Evolutionary conservation across 495 filamentous ascomycete species (phyloP), one percentile per base, ranked within the genome.

Genomic region (Entonaema liquescens): DNA sequence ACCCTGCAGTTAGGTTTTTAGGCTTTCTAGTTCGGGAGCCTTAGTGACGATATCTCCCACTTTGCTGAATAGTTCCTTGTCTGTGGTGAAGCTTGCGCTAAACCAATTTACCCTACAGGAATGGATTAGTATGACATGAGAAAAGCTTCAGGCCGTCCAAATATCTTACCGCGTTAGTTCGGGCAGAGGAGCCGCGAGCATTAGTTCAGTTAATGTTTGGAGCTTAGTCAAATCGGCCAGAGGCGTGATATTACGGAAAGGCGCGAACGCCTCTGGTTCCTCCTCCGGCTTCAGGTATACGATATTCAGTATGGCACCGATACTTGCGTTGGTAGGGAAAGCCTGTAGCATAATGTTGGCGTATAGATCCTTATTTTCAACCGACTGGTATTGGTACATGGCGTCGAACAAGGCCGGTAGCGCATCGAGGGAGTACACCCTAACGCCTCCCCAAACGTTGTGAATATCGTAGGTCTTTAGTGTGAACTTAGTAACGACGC

Each of bases 401-500:
- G 75, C 70, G 3, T 70, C 63, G 15, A 78, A 70, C 9, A 80
- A 26, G 2, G 55, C 64, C 5, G 74, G 74, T 3, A 77, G 56
- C 8, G 70, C 65, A 47, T 76, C 66, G 13, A 77, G 67, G 72
- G 73, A 35, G 55, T 79, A 83, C 15, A 77, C 68, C 38, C 78
- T 72, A 13, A 81, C 63, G 29, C 83, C 84, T 55, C 81, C 83
- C 61, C 75, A 77, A 21, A 83, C 78, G 69, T 81, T 72, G 55
- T 74, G 67, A 5, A 81, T 81, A 21, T 79, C 69, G 63, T 83
- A 83, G 2, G 83, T 83, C 40, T 74, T 76, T 11, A 84, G 57
- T 8, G 75, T 79, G 55, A 85, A 84, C 33, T 75, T 74, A 0
- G 83, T 86, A 13, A 86, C 77, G 49, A 79, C 69, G 7, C 76